Conservation (phyloP, 176 grass and related monocot genomes). For the Miscanthus lutarioriparius region DNA sequence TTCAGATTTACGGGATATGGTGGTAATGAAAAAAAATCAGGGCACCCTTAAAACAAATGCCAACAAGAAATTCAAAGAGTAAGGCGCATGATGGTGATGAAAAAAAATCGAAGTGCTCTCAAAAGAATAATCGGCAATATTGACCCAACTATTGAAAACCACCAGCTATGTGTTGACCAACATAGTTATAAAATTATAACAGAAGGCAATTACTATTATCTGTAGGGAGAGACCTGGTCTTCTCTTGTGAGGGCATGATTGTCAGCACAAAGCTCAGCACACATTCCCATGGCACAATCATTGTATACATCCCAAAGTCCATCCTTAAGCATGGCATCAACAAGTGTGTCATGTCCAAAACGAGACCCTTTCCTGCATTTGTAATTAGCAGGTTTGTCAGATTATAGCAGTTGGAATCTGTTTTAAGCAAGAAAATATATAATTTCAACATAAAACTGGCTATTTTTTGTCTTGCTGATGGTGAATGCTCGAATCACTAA, state of each 20-base stretch:
- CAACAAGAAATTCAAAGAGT: background rate
- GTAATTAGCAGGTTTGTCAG: background rate
- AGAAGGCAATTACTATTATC: background rate
- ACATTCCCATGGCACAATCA: conserved; percentile 89
- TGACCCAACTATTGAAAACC: background rate
- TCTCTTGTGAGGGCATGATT: conserved; percentile 83
- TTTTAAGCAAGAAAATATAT: background rate
- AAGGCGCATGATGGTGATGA: background rate
- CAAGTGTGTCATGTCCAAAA: conserved; percentile 85
- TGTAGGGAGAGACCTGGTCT: conserved; percentile 59
- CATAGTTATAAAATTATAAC: background rate
- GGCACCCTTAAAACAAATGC: background rate
- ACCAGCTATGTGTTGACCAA: background rate
- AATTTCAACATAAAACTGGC: background rate
- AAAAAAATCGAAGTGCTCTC: background rate
- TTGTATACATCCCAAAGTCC: conserved; percentile 90
- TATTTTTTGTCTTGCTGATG: background rate
- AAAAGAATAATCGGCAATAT: conserved; percentile 3
- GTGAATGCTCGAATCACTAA: background rate
- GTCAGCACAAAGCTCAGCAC: conserved; percentile 92
- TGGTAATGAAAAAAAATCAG: background rate
- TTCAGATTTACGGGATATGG: background rate
- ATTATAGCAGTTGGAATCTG: background rate
- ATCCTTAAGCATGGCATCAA: conserved; percentile 94
- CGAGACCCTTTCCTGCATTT: conserved; percentile 88